Percentiles rank a stretch among this genome's conserved stretches.
Evolutionary conservation across 2,329 filamentous ascomycete species (phyloP).

Genomic region (Remersonia thermophila): DNA sequence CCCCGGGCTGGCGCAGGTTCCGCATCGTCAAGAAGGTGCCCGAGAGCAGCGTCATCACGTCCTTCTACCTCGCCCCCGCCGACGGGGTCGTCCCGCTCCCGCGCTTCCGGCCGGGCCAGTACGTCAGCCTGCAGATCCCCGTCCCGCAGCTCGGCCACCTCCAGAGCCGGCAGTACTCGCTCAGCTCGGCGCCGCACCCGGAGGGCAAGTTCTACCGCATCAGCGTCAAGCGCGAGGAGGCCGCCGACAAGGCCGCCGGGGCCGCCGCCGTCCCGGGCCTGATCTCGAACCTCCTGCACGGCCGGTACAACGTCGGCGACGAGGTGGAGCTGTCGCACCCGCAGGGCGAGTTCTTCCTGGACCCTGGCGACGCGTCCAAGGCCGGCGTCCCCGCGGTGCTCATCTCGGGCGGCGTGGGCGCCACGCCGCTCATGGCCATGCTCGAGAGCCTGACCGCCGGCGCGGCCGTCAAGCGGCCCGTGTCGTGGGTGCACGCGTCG

Average conservation of each 20-base stretch:
- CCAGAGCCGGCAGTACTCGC: constrained; percentile 65
- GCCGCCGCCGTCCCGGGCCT: constrained; percentile 32
- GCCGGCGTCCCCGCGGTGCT: constrained; percentile 45
- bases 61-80: constrained; percentile 54
- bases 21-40: constrained; percentile 49
- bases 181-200: constrained; percentile 44
- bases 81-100: constrained; percentile 47
- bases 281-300: constrained; percentile 42
- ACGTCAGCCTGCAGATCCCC: constrained; percentile 50
- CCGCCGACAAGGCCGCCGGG: constrained; percentile 13
- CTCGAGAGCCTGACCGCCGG: constrained; percentile 39
- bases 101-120: constrained; percentile 56
- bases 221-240: constrained; percentile 55
- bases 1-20: constrained; percentile 57
- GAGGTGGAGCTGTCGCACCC: constrained; percentile 43
- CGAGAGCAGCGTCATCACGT: constrained; percentile 56
- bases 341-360: constrained; percentile 49
- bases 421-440: constrained; percentile 55
- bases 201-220: constrained; percentile 54
- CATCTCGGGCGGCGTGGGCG: constrained; percentile 55
- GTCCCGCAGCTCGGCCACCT: constrained; percentile 47
- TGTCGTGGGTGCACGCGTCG: constrained; percentile 53
- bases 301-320: constrained; percentile 35
- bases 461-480: constrained; percentile 26
- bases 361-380: constrained; percentile 30